Conservation (phyloP, 73 alveolate species). For the Tetrahymena borealis region DNA sequence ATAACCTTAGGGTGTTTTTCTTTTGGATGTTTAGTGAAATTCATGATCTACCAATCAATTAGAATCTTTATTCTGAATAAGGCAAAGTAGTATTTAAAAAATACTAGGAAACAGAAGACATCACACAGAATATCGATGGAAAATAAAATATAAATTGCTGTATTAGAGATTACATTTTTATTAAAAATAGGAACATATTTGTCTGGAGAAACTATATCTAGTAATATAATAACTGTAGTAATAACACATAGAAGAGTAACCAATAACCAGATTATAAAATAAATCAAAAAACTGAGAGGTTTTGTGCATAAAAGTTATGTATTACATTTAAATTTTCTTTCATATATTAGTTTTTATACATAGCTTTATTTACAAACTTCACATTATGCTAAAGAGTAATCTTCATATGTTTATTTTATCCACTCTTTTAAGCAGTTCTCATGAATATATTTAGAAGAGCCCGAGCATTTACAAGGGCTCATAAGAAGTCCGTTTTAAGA, state of each 20-base stretch:
- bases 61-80: neutral
- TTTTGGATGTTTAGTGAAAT: neutral
- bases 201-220: neutral
- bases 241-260: neutral
- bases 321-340: neutral
- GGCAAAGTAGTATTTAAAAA: neutral
- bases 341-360: neutral
- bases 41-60: neutral
- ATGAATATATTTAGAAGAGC: slow-evolving; percentile 19
- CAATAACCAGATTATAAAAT: neutral
- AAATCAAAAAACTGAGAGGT: neutral
- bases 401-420: slow-evolving; percentile 4
- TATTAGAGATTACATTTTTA: neutral
- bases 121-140: neutral
- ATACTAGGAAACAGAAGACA: neutral
- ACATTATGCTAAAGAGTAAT: neutral
- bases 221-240: neutral
- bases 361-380: neutral
- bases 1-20: neutral
- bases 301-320: neutral
- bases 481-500: neutral
- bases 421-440: slow-evolving; percentile 32
- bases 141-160: neutral
- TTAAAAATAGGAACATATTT: neutral
- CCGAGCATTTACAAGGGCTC: slow-evolving; percentile 40